Conservation (phyloP, 805 yeast species). For the Brettanomyces anomalus region DNA sequence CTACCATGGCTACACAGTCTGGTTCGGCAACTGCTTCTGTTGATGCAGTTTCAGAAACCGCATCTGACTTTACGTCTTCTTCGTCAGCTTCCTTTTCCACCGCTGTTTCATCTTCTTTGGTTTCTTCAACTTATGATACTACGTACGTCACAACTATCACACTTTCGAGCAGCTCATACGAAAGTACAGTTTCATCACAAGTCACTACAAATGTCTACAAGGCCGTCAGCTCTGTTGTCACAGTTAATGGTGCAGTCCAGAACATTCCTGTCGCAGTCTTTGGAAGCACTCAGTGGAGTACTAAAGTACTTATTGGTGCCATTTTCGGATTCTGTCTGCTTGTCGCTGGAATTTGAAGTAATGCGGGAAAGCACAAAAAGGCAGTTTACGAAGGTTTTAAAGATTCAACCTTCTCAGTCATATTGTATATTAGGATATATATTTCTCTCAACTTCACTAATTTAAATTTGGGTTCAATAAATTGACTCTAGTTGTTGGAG, state of each 20-base stretch:
- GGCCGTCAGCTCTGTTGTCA: constrained; percentile 1
- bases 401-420: too few relatives aligned
- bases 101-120: neutral
- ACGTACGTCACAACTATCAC: neutral
- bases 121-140: neutral
- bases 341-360: neutral
- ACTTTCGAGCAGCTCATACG: neutral
- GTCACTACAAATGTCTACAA: neutral
- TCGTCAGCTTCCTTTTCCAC: neutral
- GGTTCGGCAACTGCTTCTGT: neutral
- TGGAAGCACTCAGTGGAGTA: neutral
- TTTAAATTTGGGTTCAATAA: too few relatives aligned
- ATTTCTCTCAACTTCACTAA: too few relatives aligned
- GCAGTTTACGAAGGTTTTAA: too few relatives aligned
- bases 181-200: neutral
- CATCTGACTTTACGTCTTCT: neutral
- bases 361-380: too few relatives aligned
- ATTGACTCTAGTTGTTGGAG: too few relatives aligned
- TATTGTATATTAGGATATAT: too few relatives aligned
- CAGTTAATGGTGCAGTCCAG: neutral
- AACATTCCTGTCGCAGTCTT: neutral
- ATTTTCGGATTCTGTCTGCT: neutral
- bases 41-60: neutral
- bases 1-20: constrained; percentile 11
- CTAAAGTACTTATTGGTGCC: neutral